Conservation (phyloP, 768 basidiomycete genomes). For the Trametes punicea region DNA sequence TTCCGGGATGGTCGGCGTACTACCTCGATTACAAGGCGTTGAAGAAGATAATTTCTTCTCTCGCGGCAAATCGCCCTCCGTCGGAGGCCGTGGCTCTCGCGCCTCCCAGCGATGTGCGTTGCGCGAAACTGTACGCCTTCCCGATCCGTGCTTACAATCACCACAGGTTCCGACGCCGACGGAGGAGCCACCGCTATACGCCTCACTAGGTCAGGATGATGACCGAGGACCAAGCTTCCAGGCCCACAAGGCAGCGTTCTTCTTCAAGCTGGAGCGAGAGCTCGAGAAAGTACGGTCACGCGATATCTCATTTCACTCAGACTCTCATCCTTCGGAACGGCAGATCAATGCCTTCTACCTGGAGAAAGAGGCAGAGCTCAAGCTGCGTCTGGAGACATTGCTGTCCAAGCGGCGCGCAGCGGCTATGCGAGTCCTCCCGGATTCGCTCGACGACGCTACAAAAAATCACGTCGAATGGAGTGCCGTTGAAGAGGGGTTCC, state of each 20-base stretch:
- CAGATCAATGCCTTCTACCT: slow-evolving; percentile 98
- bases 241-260: slow-evolving; percentile 95
- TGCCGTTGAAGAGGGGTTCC: slow-evolving; percentile 94
- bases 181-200: slow-evolving; percentile 57
- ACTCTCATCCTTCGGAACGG: slow-evolving; percentile 1
- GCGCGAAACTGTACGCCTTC: slow-evolving; percentile 48
- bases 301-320: slow-evolving; percentile 2
- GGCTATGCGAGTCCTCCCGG: slow-evolving; percentile 67
- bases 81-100: slow-evolving; percentile 88
- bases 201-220: slow-evolving; percentile 59
- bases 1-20: slow-evolving; percentile 93
- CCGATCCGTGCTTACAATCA: slow-evolving; percentile 24
- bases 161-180: slow-evolving; percentile 21
- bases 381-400: slow-evolving; percentile 86
- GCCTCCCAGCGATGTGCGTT: slow-evolving; percentile 35
- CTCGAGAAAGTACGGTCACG: slow-evolving; percentile 71
- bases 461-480: slow-evolving; percentile 85
- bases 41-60: slow-evolving; percentile 97
- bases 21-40: slow-evolving; percentile 99
- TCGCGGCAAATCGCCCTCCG: slow-evolving; percentile 84
- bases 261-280: slow-evolving; percentile 97
- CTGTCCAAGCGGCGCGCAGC: slow-evolving; percentile 90
- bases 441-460: slow-evolving; percentile 56
- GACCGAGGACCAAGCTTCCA: slow-evolving; percentile 84
- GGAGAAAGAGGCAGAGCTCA: slow-evolving; percentile 94